Evolutionary conservation across 208 protist species (phyloP).

Genomic region (Acanthamoeba sp.): DNA sequence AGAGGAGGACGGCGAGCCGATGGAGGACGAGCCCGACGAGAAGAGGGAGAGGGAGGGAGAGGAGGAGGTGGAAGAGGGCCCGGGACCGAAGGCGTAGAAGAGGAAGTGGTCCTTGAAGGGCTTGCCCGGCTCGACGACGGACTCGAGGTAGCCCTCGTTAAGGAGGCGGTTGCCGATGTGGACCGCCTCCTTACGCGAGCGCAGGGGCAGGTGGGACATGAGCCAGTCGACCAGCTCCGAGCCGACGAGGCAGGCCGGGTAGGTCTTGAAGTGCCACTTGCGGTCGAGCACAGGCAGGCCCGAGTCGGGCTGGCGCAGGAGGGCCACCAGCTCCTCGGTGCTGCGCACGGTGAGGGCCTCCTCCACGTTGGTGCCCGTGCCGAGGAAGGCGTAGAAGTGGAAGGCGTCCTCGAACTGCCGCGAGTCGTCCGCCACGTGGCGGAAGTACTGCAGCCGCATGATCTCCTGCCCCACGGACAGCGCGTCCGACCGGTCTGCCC

Average conservation of each 20-base stretch:
- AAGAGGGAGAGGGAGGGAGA: background rate
- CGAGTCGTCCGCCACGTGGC: constrained; percentile 50
- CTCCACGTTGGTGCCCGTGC: background rate
- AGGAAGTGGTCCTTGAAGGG: constrained; percentile 69
- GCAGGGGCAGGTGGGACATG: constrained; percentile 55
- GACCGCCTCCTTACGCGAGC: constrained; percentile 48
- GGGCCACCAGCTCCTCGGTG: constrained; percentile 39
- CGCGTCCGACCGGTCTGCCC: constrained; percentile 26
- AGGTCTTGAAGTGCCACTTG: constrained; percentile 71
- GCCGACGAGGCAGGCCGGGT: constrained; percentile 38
- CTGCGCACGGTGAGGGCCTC: background rate
- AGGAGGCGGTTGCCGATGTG: constrained; percentile 35
- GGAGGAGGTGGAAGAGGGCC: background rate
- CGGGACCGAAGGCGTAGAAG: constrained; percentile 27
- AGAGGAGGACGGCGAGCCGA: background rate
- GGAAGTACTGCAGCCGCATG: constrained; percentile 65
- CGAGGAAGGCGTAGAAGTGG: constrained; percentile 64
- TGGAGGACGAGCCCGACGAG: too few relatives aligned
- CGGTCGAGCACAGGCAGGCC: constrained; percentile 46
- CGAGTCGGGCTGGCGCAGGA: background rate
- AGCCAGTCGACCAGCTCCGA: constrained; percentile 71
- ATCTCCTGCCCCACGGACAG: constrained; percentile 62
- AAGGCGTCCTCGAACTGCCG: constrained; percentile 25
- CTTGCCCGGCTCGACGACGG: constrained; percentile 34
- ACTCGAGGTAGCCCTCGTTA: constrained; percentile 34